Evolutionary conservation across 805 yeast genomes (phyloP).

Genomic region (Nakazawaea anatomiae): DNA sequence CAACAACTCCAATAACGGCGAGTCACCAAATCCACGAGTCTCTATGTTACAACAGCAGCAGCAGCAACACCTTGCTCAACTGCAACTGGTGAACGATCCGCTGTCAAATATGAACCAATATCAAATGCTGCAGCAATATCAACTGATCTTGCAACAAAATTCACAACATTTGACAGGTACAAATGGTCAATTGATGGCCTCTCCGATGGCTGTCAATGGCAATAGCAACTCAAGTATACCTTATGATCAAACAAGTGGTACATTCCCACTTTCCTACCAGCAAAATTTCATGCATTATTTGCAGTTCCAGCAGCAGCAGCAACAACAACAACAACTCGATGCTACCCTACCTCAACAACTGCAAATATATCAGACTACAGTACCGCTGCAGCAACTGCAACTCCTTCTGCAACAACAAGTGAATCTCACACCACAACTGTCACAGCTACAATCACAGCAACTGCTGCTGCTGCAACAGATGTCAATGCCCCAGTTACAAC

Average conservation of each 20-base stretch:
- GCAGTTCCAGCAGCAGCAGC: conserved; percentile 9
- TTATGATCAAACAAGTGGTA: not conserved
- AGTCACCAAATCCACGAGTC: not conserved
- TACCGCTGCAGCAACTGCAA: conserved; percentile 3
- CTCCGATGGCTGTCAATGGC: conserved; percentile 1
- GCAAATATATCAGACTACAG: conserved; percentile 2
- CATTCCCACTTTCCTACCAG: not conserved
- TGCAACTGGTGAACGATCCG: conserved; percentile 4
- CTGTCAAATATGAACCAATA: not conserved
- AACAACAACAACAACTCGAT: conserved; percentile 8
- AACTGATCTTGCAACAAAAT: not conserved
- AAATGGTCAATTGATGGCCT: conserved; percentile 5
- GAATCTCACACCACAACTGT: conserved; percentile 1
- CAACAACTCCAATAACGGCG: not conserved
- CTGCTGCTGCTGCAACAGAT: too few species aligned
- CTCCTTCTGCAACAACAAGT: conserved; percentile 7
- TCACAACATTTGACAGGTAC: not conserved
- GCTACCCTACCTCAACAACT: conserved; percentile 9
- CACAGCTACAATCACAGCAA: conserved; percentile 1
- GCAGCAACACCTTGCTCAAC: conserved; percentile 7
- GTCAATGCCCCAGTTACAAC: conserved; percentile 1
- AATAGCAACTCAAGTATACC: not conserved
- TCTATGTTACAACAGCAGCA: not conserved
- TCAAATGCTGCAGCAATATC: not conserved
- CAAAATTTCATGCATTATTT: conserved; percentile 2